Evolutionary conservation across 306 rosid genomes (phyloP), one percentile per base, ranked within the genome.

Genomic region (Comarum palustre): DNA sequence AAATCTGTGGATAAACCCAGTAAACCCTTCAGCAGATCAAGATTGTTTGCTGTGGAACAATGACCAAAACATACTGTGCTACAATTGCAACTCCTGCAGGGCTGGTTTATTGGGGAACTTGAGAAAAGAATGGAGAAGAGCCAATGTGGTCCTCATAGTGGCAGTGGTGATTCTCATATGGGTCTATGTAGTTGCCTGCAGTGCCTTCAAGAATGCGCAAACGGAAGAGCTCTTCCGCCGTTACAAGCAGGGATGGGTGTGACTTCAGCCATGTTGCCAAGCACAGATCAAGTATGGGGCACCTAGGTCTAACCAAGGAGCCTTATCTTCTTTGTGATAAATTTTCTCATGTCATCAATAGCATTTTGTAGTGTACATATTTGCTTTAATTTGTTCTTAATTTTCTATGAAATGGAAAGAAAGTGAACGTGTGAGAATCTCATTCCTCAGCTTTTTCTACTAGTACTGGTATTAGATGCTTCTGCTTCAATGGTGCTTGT

Each of bases 151-250:
- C 74, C 91, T 94, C 31, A 88, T 91, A 20, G 89, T 89, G 58
- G 92, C 99, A 1, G 80, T 90, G 20, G 95, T 88, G 45, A 80
- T 88, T 16, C 87, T 94, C 51, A 87, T 89, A 9, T 89, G 86
- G 77, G 95, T 94, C 78, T 94, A 94, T 77, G 74, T 91, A 74
- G 82, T 94, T 47, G 99, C 92, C 61, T 94, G 93, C 45, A 86
- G 97, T 63, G 99, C 99, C 81, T 91, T 86, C 83, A 94, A 81
- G 88, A 94, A 94, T 46, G 97, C 97, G 36, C 91, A 87, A 67
- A 94, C 97, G 0, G 96, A 91, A 76, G 86, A 91, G 65, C 94
- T 93, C 55, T 93, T 94, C 84, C 72, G 73, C 52, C 92, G 87
- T 54, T 88, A 91, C 89, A 91, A 94, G 70, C 90, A 71, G 81